Percentiles rank a stretch among this genome's conserved stretches.
Evolutionary conservation across 805 yeast genomes (phyloP).

Genomic region (Spathaspora hagerdaliae): DNA sequence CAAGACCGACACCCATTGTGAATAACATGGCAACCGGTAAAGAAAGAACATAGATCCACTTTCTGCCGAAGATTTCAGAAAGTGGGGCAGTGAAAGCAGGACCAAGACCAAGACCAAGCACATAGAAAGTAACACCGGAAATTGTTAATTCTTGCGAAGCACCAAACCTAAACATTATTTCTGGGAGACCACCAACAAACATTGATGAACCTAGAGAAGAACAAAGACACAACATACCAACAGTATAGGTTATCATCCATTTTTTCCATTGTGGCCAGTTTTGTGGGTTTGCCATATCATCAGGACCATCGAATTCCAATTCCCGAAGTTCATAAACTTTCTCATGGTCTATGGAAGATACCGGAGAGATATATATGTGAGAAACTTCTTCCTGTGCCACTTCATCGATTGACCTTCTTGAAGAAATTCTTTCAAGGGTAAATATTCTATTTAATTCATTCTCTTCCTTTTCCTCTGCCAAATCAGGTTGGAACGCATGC

Average conservation of each 20-base stretch:
- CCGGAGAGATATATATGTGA: conserved; percentile 3
- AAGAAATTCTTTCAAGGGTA: conserved; percentile 16
- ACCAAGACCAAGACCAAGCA: conserved; percentile 68
- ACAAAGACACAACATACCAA: conserved; percentile 62
- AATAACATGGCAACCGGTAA: conserved; percentile 67
- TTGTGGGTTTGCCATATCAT: conserved; percentile 60
- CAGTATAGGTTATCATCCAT: conserved; percentile 63
- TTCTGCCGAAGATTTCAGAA: conserved; percentile 67
- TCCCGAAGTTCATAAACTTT: conserved; percentile 13
- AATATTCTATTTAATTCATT: conserved; percentile 12
- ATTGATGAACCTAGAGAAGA: conserved; percentile 75
- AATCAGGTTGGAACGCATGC: background rate
- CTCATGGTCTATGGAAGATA: conserved; percentile 3
- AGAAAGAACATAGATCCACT: conserved; percentile 53
- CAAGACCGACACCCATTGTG: conserved; percentile 69
- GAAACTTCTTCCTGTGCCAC: conserved; percentile 12
- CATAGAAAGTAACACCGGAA: conserved; percentile 66
- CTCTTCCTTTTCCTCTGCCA: conserved; percentile 6
- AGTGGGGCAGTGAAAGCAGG: conserved; percentile 71
- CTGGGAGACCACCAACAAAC: conserved; percentile 62
- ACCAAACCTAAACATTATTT: conserved; percentile 44
- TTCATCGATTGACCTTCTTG: conserved; percentile 15
- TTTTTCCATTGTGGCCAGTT: conserved; percentile 65
- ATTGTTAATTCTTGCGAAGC: conserved; percentile 58
- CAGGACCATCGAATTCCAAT: conserved; percentile 57